Percentiles rank a stretch among this genome's conserved stretches.
These are phyloP conservation scores for Talaromyces pinophilus DNA, from an alignment of 2,329 filamentous ascomycete species.

Conservation along the genomic window DNA sequence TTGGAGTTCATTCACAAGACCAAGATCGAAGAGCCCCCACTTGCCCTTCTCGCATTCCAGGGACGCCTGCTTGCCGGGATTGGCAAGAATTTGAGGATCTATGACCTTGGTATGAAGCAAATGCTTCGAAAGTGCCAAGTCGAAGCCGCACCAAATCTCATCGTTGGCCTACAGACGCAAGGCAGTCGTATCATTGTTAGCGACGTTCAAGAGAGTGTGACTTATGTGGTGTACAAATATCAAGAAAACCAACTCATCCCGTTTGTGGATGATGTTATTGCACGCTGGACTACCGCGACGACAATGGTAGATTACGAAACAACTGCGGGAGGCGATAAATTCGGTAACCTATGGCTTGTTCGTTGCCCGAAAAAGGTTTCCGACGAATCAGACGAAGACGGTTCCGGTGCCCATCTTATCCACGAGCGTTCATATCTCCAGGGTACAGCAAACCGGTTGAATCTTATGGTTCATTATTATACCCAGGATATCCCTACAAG, in stretches of 20 bases:
- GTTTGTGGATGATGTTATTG: slow-evolving; percentile 85
- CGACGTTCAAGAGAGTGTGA: slow-evolving; percentile 89
- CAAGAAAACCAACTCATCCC: slow-evolving; percentile 89
- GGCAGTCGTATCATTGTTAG: slow-evolving; percentile 88
- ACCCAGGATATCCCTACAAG: slow-evolving; percentile 89
- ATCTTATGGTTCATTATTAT: slow-evolving; percentile 84
- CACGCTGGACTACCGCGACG: slow-evolving; percentile 86
- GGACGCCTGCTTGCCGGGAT: slow-evolving; percentile 85
- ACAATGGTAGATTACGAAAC: slow-evolving; percentile 98
- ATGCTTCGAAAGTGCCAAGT: slow-evolving; percentile 89
- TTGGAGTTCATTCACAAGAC: slow-evolving; percentile 97
- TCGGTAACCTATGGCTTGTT: slow-evolving; percentile 92
- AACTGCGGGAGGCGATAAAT: slow-evolving; percentile 91
- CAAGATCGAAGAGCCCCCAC: slow-evolving; percentile 82
- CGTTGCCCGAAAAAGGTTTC: slow-evolving; percentile 84
- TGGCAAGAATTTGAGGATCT: slow-evolving; percentile 78
- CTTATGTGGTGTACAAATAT: slow-evolving; percentile 90
- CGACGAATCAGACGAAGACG: slow-evolving; percentile 87
- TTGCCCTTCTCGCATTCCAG: slow-evolving; percentile 90
- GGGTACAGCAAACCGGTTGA: slow-evolving; percentile 80
- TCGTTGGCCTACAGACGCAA: slow-evolving; percentile 85
- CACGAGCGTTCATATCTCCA: slow-evolving; percentile 89
- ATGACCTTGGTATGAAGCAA: slow-evolving; percentile 90
- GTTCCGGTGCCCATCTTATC: slow-evolving; percentile 83
- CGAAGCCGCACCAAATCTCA: slow-evolving; percentile 75